These are phyloP conservation scores for Irineochytrium annulatum DNA, from an alignment of 192 early-diverging fungal genomes.

Conservation along the genomic window DNA sequence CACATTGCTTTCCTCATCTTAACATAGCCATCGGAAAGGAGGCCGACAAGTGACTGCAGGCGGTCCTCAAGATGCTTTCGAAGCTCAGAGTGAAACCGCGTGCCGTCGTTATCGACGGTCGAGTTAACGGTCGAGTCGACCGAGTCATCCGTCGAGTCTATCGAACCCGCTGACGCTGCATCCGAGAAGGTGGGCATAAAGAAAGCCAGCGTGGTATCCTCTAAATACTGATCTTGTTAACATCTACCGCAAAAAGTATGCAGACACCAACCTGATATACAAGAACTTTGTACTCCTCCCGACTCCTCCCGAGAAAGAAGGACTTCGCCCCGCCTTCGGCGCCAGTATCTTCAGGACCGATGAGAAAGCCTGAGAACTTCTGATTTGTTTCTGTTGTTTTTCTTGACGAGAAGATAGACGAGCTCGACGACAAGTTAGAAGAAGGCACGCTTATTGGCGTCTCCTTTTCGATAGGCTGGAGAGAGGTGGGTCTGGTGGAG, in stretches of 20 bases:
- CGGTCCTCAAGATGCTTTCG: too few relatives aligned
- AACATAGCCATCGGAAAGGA: too few relatives aligned
- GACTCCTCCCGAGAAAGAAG: constrained; percentile 14
- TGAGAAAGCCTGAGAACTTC: constrained; percentile 29
- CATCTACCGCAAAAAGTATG: not conserved
- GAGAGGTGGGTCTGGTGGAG: not conserved
- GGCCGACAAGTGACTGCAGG: too few relatives aligned
- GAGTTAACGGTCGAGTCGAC: too few relatives aligned
- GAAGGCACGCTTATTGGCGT: not conserved
- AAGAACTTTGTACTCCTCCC: constrained; percentile 7
- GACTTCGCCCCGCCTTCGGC: not conserved
- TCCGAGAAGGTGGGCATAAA: too few relatives aligned
- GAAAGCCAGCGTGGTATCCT: too few relatives aligned
- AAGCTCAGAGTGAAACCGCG: too few relatives aligned
- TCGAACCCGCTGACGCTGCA: too few relatives aligned
- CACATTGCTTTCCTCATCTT: too few relatives aligned
- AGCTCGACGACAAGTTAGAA: not conserved
- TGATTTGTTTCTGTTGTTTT: not conserved
- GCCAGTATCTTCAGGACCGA: constrained; percentile 20
- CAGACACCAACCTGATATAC: constrained; percentile 26
- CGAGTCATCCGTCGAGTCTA: too few relatives aligned
- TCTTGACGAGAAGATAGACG: not conserved
- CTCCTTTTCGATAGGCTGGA: not conserved
- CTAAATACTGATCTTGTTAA: constrained; percentile 10
- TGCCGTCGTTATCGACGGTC: too few relatives aligned